Base-by-base conservation (phyloP, 805 yeast genomes). In the Tetrapisispora fleetii region DNA sequence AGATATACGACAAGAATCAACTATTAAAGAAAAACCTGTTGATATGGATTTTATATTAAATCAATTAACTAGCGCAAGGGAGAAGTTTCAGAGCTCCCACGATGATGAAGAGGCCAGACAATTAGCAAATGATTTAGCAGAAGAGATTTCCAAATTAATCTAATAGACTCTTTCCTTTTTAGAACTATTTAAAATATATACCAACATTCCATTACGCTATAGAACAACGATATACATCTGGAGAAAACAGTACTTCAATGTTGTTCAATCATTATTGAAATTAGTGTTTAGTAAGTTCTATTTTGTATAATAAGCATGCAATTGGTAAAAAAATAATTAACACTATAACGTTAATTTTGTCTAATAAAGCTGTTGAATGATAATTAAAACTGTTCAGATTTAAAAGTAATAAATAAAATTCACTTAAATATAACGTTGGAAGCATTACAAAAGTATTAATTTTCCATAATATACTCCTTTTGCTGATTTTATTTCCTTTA, bases 361-460 rank as follows among this genome's bases (percentile, higher is more conserved):
- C 64, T n/a, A 61, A 45, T 27, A 50, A 33, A 11, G 58, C 56
- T 1, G 55, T 52, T 1, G 62, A 49, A 48, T 60, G 67, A 44
- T 51, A 58, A 39, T 55, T 58, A 16, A 57, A 58, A 46, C 50
- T 54, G 44, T 59, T 60, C 4, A 57, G 47, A 41, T 63, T 63
- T 24, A 65, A 47, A 19, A 64, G 48, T 5, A 65, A 49, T 32
- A 65, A 47, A 42, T 58, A 58, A 47, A 61, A 61, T 46, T 65
- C 67, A 50, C 67, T 62, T 13, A 58, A 22, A 41, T 63, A 62
- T 32, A 64, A 43, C 14, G 53, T 17, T 7, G 69, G 69, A 41
- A 56, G 39, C 46, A 52, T 38, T 4, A 56, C 19, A 28, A 48
- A 57, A 6, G 60, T 49, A 43, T 59, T 55, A 1, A 59, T 5